phyloP scores from a whole-genome alignment of 2,329 filamentous ascomycete genomes.

The Monilinia aucupariae region DNA sequence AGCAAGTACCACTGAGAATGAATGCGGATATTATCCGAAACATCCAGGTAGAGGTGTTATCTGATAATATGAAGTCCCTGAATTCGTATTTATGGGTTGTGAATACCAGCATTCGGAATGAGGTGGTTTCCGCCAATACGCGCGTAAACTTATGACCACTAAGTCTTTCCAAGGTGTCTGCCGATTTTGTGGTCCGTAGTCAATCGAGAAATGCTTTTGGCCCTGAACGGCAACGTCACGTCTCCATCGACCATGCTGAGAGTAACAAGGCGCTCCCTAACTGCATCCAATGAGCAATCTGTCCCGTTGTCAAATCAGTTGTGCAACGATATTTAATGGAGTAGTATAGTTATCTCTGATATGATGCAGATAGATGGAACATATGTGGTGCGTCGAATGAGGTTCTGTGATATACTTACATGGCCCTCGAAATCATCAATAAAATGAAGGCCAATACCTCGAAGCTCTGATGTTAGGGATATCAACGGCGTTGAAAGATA shows the following conservation, averaged over 20 bases:
- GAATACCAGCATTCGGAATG: not conserved
- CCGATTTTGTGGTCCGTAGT: not conserved
- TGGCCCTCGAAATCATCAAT: not conserved
- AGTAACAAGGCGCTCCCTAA: not conserved
- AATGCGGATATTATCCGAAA: not conserved
- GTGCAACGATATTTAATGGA: not conserved
- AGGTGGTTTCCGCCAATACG: not conserved
- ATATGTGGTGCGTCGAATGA: not conserved
- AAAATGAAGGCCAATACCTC: not conserved
- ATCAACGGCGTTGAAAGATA: too few species aligned
- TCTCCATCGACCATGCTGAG: not conserved
- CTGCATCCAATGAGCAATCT: not conserved
- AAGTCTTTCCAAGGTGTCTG: not conserved
- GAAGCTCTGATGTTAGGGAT: too few species aligned
- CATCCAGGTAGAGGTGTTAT: not conserved
- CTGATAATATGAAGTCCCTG: not conserved
- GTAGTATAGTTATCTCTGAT: not conserved
- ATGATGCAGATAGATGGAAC: not conserved
- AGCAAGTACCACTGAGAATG: not conserved
- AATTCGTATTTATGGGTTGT: not conserved
- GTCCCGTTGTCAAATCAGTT: not conserved
- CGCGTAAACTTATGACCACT: not conserved
- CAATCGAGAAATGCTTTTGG: not conserved
- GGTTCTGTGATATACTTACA: not conserved
- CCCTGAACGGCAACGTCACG: not conserved